A percentile compares a stretch with the other conserved stretches of the same genome.
phyloP scores from a whole-genome alignment of 139 green algal species.

The Micractinium conductrix region DNA sequence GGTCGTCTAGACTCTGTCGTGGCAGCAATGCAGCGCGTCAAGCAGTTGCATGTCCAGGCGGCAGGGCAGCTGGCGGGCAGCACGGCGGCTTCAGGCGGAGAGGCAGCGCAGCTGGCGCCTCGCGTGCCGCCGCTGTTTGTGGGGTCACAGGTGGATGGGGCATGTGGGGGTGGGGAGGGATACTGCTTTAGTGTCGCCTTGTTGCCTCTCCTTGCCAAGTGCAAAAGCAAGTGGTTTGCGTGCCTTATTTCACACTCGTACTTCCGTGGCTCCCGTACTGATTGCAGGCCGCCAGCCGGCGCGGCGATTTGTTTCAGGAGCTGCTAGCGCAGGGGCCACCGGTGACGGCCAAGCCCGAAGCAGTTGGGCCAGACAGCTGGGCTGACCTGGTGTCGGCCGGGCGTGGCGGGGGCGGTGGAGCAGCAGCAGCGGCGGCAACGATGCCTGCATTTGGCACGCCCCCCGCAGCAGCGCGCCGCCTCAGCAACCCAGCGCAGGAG shows the following conservation, averaged over 20 bases:
- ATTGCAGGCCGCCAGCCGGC: slow-evolving; percentile 4
- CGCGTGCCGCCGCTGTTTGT: slow-evolving; percentile 14
- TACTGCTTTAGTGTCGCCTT: background rate
- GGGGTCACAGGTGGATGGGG: background rate
- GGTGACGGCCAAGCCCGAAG: slow-evolving; percentile 15
- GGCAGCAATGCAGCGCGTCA: slow-evolving; percentile 26
- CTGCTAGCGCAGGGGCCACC: background rate
- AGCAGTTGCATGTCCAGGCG: slow-evolving; percentile 22
- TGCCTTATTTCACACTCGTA: background rate
- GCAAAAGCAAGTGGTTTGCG: background rate
- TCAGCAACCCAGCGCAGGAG: slow-evolving; percentile 30
- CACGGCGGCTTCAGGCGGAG: background rate
- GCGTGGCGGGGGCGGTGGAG: background rate
- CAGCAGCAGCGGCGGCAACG: background rate
- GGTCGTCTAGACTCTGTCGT: slow-evolving; percentile 11
- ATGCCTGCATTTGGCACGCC: background rate
- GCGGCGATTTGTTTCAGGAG: slow-evolving; percentile 7
- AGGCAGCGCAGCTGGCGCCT: background rate
- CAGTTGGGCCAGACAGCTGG: slow-evolving; percentile 23
- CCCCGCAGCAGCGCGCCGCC: background rate
- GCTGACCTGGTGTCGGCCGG: slow-evolving; percentile 14
- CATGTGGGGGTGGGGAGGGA: background rate
- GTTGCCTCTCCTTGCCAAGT: background rate
- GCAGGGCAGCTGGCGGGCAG: background rate
- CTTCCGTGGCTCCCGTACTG: background rate